A percentile compares a stretch with the other conserved stretches of the same genome.
These are phyloP conservation scores for Alternaria burnsii DNA, from an alignment of 2,329 filamentous ascomycete species.

Conservation along the genomic window DNA sequence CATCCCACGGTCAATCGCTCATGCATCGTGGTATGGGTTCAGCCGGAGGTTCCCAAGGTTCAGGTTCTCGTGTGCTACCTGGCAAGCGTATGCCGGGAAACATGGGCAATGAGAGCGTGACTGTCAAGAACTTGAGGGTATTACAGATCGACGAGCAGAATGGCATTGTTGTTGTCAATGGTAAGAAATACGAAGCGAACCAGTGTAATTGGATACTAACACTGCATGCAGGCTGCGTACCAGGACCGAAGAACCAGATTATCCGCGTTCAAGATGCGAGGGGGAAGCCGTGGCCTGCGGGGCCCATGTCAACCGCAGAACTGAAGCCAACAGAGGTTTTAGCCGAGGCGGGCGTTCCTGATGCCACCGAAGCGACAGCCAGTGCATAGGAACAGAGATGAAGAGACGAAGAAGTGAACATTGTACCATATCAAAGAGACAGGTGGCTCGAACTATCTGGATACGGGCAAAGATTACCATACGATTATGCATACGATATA, in stretches of 20 bases:
- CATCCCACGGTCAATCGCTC: conserved; percentile 93
- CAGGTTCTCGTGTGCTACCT: conserved; percentile 88
- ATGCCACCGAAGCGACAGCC: conserved; percentile 19
- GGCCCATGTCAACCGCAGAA: conserved; percentile 48
- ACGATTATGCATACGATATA: neutral
- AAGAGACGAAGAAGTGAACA: neutral
- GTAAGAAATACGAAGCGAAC: conserved; percentile 54
- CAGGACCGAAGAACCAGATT: conserved; percentile 85
- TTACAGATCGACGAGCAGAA: conserved; percentile 86
- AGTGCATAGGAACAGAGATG: conserved; percentile 8
- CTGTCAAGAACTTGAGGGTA: conserved; percentile 89
- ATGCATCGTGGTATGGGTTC: conserved; percentile 94
- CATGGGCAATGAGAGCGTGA: conserved; percentile 90
- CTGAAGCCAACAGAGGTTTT: conserved; percentile 23
- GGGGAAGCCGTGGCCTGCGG: conserved; percentile 79
- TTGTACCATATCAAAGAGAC: conserved; percentile 17
- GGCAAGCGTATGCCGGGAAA: conserved; percentile 98
- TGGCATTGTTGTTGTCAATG: conserved; percentile 88
- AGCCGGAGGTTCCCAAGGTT: conserved; percentile 86
- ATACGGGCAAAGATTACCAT: neutral
- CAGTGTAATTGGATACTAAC: neutral
- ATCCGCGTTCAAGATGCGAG: conserved; percentile 90
- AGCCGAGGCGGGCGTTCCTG: conserved; percentile 15
- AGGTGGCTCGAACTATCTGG: neutral
- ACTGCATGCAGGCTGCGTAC: conserved; percentile 67